Evolutionary conservation across 306 rosid species (phyloP), one percentile per base, ranked within the genome.

Genomic region (Mimosa pudica): DNA sequence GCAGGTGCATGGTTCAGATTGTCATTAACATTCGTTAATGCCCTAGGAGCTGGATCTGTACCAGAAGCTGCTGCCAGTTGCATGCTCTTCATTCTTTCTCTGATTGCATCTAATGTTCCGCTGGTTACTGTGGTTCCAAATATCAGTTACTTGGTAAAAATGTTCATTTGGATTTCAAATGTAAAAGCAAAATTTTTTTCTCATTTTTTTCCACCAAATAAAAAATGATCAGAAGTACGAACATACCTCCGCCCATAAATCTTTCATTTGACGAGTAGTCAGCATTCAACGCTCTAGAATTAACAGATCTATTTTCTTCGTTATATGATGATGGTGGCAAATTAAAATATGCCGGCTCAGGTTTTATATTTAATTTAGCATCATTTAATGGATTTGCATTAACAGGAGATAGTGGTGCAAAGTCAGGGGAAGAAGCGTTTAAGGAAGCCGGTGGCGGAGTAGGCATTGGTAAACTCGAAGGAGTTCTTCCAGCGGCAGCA

Each of bases 401-500:
- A 75, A 93, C 88, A 81, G 97, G 97, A 49, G 98, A 96, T 35
- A 96, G 92, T 49, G 96, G 90, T 4, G 93, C 88, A 83, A 91
- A 90, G 66, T 96, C 99, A 30, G 99, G 99, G 5, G 99, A 93
- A 75, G 99, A 89, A 70, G 75, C 66, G 66, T 77, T 89, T 55
- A 91, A 82, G 70, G 97, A 83, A 42, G 96, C 90, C 1, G 99
- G 97, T 61, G 99, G 99, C 75, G 99, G 99, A 66, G 99, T 96
- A 6, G 98, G 82, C 92, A 96, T 71, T 17, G 99, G 99, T 82
- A 96, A 60, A 80, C 93, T 93, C 2, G 99, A 88, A 48, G 98
- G 99, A 6, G 99, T 93, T 91, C 96, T 91, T 80, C 99, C 99
- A 45, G 99, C 97, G 16, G 98, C 94, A 36, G 99, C 97, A 87